Evolutionary conservation across 805 yeast genomes (phyloP), one percentile per base, ranked within the genome.

Genomic region (Maudiozyma pseudohumilis): DNA sequence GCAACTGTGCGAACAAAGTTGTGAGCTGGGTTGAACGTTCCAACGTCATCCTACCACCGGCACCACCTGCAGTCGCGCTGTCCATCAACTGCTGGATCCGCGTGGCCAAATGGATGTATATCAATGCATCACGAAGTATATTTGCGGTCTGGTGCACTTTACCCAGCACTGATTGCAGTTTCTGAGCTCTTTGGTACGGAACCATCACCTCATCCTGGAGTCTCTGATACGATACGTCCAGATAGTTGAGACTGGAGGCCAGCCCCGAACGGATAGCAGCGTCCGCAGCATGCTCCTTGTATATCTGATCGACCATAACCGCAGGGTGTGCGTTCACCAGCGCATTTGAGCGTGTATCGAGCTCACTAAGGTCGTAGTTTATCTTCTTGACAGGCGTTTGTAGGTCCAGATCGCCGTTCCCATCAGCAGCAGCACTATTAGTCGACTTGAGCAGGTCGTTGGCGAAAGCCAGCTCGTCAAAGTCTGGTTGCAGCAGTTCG

Each of bases 131-230:
- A 36, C 61, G 49, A 33, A 58, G 38, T 8, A 56, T 34, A 25
- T 44, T 53, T 4, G 60, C 50, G 6, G 61, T 56, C 39, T 58
- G 61, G 38, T 58, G 60, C 18, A 58, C 47, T 36, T 56, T 58
- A 40, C 52, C 48, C 21, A 56, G 43, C 5, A 52, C 57, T n/a
- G 40, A 37, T 38, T 56, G 61, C 19, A 58, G 34, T 37, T 44
- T 54, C 20, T 50, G 50, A 4, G 59, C 53, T 20, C 42, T 45
- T 36, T 52, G 56, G 35, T 52, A 56, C 25, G 61, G 60, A 23
- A 41, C 39, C 28, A 58, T 25, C 3, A 58, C 46, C 22, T 58
- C 59, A 12, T 45, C 44, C 15, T 55, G 46, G 16, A 58, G 40
- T 38, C 61, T 52, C n/a, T 51, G 46, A 31, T 56, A 56, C 2